Base-by-base conservation (phyloP, 208 protist species). In the Tritrichomonas foetus region DNA sequence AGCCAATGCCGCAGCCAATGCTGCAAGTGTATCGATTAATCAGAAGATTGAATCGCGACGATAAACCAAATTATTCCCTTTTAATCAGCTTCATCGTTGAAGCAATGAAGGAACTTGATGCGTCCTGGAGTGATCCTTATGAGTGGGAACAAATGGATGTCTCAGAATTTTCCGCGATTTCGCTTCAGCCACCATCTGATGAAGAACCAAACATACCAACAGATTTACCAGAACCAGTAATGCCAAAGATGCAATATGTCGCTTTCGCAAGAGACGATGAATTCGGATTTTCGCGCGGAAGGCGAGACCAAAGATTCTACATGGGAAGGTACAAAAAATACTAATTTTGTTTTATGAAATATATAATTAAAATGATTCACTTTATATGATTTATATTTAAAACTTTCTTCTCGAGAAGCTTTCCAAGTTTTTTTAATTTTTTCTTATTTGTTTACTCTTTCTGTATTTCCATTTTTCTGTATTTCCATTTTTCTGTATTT, bases 131-230 rank as follows among this genome's bases (percentile, higher is more conserved):
- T 39, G 78, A 89, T 5, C 78, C 78, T 53, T 89, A 33, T 57
- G 22, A 53, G 8, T 89, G 78, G 78, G 78, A 89, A 89, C 53
- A 25, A 39, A 89, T 57, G 47, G 41, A 61, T 39, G n/a, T 44
- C 30, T 27, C 39, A 20, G 41, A 82, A 41, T 41, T 82, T 47
- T 82, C 74, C 30, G 13, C 74, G 0, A 50, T 82, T n/a, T 49
- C 74, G 8, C 9, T 49, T 50, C 39, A 50, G 5, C 41, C 74
- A 11, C 74, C 74, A 50, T 30, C 41, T 8, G 74, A 39, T 27
- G 74, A 82, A 50, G 39, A 82, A 61, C 74, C 74, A 82, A 82
- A 82, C 50, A 39, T 82, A n/a, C 74, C 74, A 50, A 82, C 74
- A 50, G 41, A 82, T 49, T 41, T 82, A 50, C 74, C 74, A n/a